phyloP scores from a whole-genome alignment of 257 asterid genomes.

The Solanum corneliomulleri region DNA sequence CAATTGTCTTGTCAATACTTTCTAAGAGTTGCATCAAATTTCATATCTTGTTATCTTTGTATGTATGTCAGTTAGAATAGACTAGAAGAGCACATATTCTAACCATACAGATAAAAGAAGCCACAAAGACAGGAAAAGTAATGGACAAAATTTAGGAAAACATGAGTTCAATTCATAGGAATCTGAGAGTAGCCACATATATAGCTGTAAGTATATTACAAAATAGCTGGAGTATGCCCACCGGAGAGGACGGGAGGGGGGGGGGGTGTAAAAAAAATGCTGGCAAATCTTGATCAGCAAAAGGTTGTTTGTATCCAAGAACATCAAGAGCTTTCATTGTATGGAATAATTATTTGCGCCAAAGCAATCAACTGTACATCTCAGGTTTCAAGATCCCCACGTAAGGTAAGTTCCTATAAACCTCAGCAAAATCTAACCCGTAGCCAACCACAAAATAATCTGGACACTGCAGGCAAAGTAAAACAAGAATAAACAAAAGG shows the following conservation, averaged over 20 bases:
- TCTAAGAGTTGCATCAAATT: background rate
- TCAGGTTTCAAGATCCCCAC: conserved; percentile 82
- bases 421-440: conserved; percentile 77
- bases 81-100: no score
- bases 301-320: background rate
- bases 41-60: background rate
- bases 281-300: background rate
- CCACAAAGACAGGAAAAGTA: background rate
- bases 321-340: background rate
- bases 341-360: background rate
- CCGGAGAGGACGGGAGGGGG: background rate
- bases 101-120: background rate
- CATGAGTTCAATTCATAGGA: background rate
- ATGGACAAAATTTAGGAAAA: background rate
- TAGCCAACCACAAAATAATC: conserved; percentile 87
- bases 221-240: background rate
- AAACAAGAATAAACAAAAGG: background rate
- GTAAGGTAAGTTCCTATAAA: conserved; percentile 79
- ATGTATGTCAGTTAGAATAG: background rate
- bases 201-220: background rate
- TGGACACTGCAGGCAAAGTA: conserved; percentile 49
- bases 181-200: background rate
- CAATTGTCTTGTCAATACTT: background rate
- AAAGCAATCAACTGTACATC: conserved; percentile 28
- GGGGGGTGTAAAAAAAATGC: no score